Conservation (phyloP, 164 flowering plant species). For the Nymphaea colorata region DNA sequence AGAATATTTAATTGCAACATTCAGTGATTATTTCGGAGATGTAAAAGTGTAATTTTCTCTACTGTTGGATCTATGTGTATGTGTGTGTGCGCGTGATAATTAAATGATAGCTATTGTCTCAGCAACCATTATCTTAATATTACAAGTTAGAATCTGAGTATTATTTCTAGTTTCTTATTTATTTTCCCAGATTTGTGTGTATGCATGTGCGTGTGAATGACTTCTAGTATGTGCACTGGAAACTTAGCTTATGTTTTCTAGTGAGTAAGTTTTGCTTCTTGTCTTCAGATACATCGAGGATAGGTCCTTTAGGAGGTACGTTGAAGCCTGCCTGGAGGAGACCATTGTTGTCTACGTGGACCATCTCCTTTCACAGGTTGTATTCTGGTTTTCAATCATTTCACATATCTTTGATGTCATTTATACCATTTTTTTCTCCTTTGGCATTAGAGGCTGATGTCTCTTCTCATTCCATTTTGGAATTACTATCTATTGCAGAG, state of each 20-base stretch:
- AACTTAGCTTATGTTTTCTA: no score
- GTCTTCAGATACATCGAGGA: constrained; percentile 80
- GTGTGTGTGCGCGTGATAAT: no score
- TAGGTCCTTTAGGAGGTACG: constrained; percentile 87
- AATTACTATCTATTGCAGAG: constrained; percentile 24
- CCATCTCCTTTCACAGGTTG: constrained; percentile 86
- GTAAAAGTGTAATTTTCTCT: constrained; percentile 67
- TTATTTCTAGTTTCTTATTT: no score
- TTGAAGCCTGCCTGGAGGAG: constrained; percentile 94
- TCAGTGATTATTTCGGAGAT: constrained; percentile 89
- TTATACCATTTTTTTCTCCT: neutral
- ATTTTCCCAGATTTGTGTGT: no score
- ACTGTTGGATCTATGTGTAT: neutral
- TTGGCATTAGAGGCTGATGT: neutral
- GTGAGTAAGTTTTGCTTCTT: neutral
- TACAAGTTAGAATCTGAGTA: no score
- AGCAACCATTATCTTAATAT: no score
- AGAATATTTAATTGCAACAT: constrained; percentile 87
- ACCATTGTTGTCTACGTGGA: constrained; percentile 86
- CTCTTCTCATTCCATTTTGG: neutral
- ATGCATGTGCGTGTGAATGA: no score
- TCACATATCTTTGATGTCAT: neutral
- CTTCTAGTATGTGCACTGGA: no score
- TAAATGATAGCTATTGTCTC: no score
- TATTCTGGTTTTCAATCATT: neutral